phyloP scores from a whole-genome alignment of 306 rosid genomes.

The Glycine latifolia region DNA sequence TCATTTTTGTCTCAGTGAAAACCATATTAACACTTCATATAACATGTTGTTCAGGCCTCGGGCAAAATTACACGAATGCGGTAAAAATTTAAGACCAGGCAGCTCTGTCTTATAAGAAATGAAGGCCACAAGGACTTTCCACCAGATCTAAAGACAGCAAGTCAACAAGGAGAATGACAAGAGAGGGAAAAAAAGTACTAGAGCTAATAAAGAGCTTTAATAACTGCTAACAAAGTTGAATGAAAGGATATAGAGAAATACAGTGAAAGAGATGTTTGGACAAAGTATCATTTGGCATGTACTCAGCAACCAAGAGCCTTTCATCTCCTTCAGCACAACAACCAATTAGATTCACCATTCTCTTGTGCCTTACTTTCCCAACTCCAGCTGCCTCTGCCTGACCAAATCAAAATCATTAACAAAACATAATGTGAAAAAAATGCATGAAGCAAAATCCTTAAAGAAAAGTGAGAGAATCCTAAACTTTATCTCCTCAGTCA shows the following conservation, averaged over 20 bases:
- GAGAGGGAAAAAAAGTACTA: conserved; percentile 9
- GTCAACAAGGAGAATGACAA: conserved; percentile 35
- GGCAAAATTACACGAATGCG: conserved; percentile 7
- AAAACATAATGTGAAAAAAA: conserved; percentile 1
- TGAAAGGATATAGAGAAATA: conserved; percentile 47
- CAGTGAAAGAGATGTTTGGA: conserved; percentile 90
- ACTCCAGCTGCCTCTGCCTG: conserved; percentile 87
- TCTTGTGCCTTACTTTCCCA: conserved; percentile 84
- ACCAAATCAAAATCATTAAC: conserved; percentile 46
- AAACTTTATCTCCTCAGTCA: conserved; percentile 7
- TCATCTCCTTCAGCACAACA: conserved; percentile 89
- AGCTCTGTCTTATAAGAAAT: conserved; percentile 29
- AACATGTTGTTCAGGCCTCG: conserved; percentile 2
- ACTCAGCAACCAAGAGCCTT: conserved; percentile 85
- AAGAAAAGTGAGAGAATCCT: background rate
- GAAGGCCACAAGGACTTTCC: conserved; percentile 6
- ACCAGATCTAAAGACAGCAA: conserved; percentile 24
- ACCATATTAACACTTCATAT: background rate
- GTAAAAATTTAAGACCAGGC: conserved; percentile 16
- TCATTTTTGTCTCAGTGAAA: conserved; percentile 21
- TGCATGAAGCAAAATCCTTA: background rate
- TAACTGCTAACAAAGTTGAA: conserved; percentile 21
- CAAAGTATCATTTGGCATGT: conserved; percentile 81
- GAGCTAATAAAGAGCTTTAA: conserved; percentile 36
- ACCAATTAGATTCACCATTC: conserved; percentile 81